Base-by-base conservation (phyloP, 306 rosid genomes). In the Inga leiocalycina region DNA sequence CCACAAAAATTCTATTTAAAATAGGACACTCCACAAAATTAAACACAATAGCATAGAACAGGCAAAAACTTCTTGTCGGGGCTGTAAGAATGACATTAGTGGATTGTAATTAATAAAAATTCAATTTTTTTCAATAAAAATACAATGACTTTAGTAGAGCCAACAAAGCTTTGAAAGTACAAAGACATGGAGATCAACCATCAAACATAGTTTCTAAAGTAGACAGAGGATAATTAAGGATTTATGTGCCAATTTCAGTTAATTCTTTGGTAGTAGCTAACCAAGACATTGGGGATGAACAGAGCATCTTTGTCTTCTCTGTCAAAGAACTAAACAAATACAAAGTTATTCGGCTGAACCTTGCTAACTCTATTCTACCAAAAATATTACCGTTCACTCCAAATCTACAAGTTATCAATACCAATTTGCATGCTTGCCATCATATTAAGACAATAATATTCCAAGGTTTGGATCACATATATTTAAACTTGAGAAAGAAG, bases 31-130 rank as follows among this genome's bases (percentile, higher is more conserved):
- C 43, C 14, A 15, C 46, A 64, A 27, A 14, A 39, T 79, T 39
- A 80, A 80, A 54, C 71, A 43, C 41, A 80, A 20, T 37, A 70
- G 45, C 30, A 30, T 51, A 79, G 67, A 51, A 52, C 24, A 44
- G 17, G 19, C 41, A 8, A 44, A 54, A 39, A 71, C 34, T 70
- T 70, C 20, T 10, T 71, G 70, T 3, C 56, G 22, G 51, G 62
- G 44, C 66, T 66, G 71, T 10, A 27, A 24, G 59, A 80, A 70
- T 54, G 59, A 71, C 14, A 54, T 80, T 14, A 22, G 8, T 64
- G 37, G 59, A 44, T 45, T 44, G 27, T 45, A 17, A 43, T 48
- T 71, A 44, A n/a, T 16, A 51, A 54, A 24, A 70, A 70, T 16
- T 5, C 41, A 15, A 2, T 17, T 24, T 10, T 24, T 5, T 24